Percentiles rank a stretch among this genome's conserved stretches.
phyloP scores from a whole-genome alignment of 306 rosid species.

The Phaseolus lunatus region DNA sequence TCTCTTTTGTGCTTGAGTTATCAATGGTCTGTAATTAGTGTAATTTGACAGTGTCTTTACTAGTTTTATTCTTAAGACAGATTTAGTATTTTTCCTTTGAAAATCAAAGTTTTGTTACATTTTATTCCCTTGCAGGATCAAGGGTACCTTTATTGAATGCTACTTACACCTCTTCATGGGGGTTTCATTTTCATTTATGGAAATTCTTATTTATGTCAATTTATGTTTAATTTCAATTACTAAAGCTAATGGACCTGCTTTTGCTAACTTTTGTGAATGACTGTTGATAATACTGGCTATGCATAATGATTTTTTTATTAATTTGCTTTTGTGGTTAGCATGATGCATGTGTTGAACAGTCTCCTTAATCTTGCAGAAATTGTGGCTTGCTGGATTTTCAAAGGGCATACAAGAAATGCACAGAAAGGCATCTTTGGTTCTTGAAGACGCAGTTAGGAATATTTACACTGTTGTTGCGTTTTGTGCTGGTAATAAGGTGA shows the following conservation, averaged over 20 bases:
- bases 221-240: constrained; percentile 34
- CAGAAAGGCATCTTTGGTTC: constrained; percentile 98
- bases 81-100: background rate
- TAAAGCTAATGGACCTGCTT: constrained; percentile 11
- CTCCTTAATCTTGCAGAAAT: constrained; percentile 72
- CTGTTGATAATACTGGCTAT: constrained; percentile 15
- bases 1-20: constrained; percentile 10
- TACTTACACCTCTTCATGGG: constrained; percentile 1
- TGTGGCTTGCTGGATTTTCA: constrained; percentile 99
- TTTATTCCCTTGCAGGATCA: constrained; percentile 22
- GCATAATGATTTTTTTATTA: background rate
- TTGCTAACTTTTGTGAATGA: constrained; percentile 17
- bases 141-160: background rate
- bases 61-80: background rate
- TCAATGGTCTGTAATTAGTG: background rate
- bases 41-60: constrained; percentile 26
- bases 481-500: constrained; percentile 98
- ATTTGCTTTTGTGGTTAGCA: constrained; percentile 32
- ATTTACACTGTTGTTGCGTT: constrained; percentile 99
- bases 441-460: constrained; percentile 98
- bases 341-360: constrained; percentile 32
- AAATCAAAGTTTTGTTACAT: background rate
- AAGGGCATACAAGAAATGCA: constrained; percentile 99
- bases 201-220: constrained; percentile 13
- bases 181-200: constrained; percentile 14